These are phyloP conservation scores for Beta lomatogona DNA, from an alignment of 179 eudicot genomes.

Conservation along the genomic window DNA sequence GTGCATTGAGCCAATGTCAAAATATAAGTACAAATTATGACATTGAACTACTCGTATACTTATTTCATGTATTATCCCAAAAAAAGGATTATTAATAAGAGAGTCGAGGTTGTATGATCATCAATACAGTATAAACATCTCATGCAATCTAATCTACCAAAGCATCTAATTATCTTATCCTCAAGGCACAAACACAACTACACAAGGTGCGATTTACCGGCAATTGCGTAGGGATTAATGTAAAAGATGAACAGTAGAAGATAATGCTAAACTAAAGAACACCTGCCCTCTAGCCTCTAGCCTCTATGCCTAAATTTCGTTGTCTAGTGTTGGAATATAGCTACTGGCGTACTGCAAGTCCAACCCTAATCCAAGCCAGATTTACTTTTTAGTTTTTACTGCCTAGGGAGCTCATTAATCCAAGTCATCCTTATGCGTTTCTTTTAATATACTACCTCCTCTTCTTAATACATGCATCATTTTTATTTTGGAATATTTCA, in stretches of 20 bases:
- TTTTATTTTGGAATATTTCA: neutral
- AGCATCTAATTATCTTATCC: neutral
- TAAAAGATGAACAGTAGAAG: neutral
- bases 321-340: neutral
- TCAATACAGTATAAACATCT: neutral
- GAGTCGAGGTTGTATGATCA: neutral
- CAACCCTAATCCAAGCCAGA: neutral
- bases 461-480: neutral
- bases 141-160: neutral
- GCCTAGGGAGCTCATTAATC: neutral
- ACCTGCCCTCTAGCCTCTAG: neutral
- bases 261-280: neutral
- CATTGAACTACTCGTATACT: too few species aligned
- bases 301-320: neutral
- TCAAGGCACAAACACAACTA: neutral
- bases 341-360: neutral
- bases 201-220: neutral
- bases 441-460: too few species aligned
- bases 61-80: too few species aligned
- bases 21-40: too few species aligned
- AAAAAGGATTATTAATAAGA: too few species aligned
- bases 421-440: neutral
- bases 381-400: neutral
- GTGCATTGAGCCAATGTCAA: too few species aligned
- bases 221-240: slow-evolving; percentile 12